Base-by-base conservation (phyloP, 441 rosid genomes). In the Viola pubescens region DNA sequence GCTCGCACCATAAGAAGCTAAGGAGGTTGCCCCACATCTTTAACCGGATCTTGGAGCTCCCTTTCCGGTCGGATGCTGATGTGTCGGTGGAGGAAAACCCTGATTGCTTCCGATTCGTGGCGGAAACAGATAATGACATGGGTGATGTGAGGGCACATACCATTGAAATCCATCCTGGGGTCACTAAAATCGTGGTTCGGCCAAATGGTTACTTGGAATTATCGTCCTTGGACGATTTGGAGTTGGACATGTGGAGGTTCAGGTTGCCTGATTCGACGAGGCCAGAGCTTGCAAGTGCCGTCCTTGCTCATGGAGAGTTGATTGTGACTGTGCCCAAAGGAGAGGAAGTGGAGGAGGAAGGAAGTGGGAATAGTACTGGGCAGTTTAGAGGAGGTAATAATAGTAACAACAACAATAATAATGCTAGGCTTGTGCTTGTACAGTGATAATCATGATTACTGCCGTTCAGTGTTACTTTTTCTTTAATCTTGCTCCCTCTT, bases 211-310 rank as follows among this genome's bases (percentile, higher is more conserved):
- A 62, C 70, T 64, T 86, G 37, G 95, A 75, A 46, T 65, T 87
- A 50, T 75, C 87, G 4, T 71, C 80, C 38, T 48, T 81, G 61
- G 84, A 82, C 64, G 87, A 81, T 49, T 72, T 94, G 77, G 97
- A 90, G 71, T 81, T 94, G 47, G 97, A 94, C 61, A 80, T 86
- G 77, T 94, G 98, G 98, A 81, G 97, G 70, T 89, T 89, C 63
- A 75, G 97, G 74, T 54, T 94, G 37, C 98, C 96, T 13, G 89
- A 89, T 54, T 72, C 96, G 1, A 94, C 97, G 7, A 61, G 88
- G 66, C 94, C 98, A 13, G 95, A 94, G 75, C 89, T 90, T n/a
- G 95, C 95, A 4, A 86, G 88, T 55, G 98, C 94, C 41, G 86
- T 69, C 58, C 78, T 78, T 34, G 67, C 60, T 11, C 90, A 83